phyloP scores from a whole-genome alignment of 2,329 filamentous ascomycete species.

The Phyllosticta citrichinensis region DNA sequence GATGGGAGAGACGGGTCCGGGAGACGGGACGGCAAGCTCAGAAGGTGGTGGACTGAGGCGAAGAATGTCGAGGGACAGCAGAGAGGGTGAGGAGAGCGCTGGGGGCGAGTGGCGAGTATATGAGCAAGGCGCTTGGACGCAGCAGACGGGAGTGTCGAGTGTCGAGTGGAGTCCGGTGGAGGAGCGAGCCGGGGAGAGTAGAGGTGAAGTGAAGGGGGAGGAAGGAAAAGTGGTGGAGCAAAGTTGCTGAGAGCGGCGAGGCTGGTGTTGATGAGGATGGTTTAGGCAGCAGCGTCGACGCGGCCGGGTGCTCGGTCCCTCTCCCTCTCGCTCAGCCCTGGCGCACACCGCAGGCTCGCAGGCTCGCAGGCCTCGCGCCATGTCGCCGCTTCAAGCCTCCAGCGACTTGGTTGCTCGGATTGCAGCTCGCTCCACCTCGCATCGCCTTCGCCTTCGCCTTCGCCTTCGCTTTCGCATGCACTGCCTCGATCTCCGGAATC shows the following conservation, averaged over 20 bases:
- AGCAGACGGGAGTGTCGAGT: background rate
- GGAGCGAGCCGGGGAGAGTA: background rate
- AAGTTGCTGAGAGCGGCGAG: no score
- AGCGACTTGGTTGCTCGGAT: no score
- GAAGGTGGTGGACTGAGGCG: background rate
- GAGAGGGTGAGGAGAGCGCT: background rate
- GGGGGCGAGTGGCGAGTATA: background rate
- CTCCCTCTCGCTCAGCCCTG: no score
- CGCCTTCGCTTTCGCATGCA: background rate
- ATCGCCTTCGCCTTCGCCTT: background rate
- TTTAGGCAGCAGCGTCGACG: constrained; percentile 51
- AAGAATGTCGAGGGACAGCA: background rate
- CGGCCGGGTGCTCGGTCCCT: no score
- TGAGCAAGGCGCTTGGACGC: background rate
- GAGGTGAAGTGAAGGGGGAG: background rate
- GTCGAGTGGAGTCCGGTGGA: background rate
- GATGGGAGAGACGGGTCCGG: background rate
- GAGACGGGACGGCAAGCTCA: constrained; percentile 42
- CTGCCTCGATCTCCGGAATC: background rate
- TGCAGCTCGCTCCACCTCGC: no score
- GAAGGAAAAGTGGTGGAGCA: background rate
- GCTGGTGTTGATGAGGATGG: constrained; percentile 91
- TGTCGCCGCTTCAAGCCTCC: no score
- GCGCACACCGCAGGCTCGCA: no score
- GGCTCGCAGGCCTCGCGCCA: no score